A percentile compares a stretch with the other conserved stretches of the same genome.
Evolutionary conservation across 163 green algal genomes (phyloP).

Genomic region (Scenedesmus sp.): DNA sequence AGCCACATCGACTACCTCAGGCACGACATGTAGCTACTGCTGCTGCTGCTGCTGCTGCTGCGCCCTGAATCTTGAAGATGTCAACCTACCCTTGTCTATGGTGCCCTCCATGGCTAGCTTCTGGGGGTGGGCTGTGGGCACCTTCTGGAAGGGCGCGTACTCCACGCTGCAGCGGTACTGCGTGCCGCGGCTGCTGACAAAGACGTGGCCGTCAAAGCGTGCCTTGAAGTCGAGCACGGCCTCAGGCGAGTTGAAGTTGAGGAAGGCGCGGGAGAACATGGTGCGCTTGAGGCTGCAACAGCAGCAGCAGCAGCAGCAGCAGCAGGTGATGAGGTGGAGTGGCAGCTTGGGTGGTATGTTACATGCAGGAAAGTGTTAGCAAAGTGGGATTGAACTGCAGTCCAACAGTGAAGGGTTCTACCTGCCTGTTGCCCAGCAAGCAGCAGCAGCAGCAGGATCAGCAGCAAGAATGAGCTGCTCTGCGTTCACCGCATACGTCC

Average conservation of each 20-base stretch:
- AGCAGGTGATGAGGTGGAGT: neutral
- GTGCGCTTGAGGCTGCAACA: slow-evolving; percentile 74
- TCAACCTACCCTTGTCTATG: slow-evolving; percentile 73
- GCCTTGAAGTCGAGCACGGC: slow-evolving; percentile 83
- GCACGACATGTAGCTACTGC: neutral
- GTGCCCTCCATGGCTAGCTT: slow-evolving; percentile 78
- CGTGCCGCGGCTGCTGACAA: slow-evolving; percentile 81
- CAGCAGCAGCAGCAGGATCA: neutral
- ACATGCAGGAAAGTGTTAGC: too few species aligned
- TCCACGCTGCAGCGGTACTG: slow-evolving; percentile 80
- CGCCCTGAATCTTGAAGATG: neutral
- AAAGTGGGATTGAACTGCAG: too few species aligned
- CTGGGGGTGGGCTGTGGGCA: slow-evolving; percentile 68
- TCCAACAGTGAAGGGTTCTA: too few species aligned
- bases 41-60: neutral
- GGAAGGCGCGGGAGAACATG: slow-evolving; percentile 80
- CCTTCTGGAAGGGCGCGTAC: slow-evolving; percentile 84
- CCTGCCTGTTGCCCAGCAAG: too few species aligned
- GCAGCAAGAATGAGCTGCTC: neutral
- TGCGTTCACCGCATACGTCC: neutral
- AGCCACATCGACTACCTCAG: too few species aligned
- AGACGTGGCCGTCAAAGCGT: slow-evolving; percentile 83
- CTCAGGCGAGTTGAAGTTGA: slow-evolving; percentile 79
- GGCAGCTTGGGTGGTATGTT: neutral
- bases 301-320: neutral